Evolutionary conservation across 805 yeast species (phyloP).

Genomic region (Sungouiozyma ichnusensis): DNA sequence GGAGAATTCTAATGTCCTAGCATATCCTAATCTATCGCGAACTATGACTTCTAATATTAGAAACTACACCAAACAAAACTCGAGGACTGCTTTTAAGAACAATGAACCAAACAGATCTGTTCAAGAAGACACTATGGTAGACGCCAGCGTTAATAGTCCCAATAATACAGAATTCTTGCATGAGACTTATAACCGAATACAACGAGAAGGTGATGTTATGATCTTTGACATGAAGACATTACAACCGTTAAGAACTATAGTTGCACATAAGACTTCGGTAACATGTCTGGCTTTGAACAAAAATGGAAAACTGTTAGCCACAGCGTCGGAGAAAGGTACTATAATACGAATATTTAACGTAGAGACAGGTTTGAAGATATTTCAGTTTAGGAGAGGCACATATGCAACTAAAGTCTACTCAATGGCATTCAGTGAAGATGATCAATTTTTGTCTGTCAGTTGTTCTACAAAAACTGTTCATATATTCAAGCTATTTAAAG

Average conservation of each 20-base stretch:
- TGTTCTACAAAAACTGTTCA: slow-evolving; percentile 90
- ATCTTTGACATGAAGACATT: slow-evolving; percentile 51
- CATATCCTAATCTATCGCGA: slow-evolving; percentile 73
- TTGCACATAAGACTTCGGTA: slow-evolving; percentile 61
- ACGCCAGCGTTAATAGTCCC: no score
- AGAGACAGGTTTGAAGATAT: slow-evolving; percentile 49
- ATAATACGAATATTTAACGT: slow-evolving; percentile 60
- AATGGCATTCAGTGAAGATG: slow-evolving; percentile 61
- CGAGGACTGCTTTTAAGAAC: slow-evolving; percentile 6
- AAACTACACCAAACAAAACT: slow-evolving; percentile 24
- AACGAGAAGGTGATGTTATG: slow-evolving; percentile 64
- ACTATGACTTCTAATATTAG: slow-evolving; percentile 29
- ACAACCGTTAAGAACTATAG: slow-evolving; percentile 58
- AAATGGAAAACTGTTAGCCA: slow-evolving; percentile 59
- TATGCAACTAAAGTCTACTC: slow-evolving; percentile 76
- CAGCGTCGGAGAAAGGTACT: slow-evolving; percentile 72
- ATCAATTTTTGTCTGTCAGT: slow-evolving; percentile 66
- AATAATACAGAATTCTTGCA: background rate
- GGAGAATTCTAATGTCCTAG: slow-evolving; percentile 38
- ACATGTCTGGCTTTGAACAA: slow-evolving; percentile 53
- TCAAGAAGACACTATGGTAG: no score
- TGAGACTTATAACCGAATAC: slow-evolving; percentile 7
- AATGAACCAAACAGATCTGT: no score
- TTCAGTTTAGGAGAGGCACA: slow-evolving; percentile 67
- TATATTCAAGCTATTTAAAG: slow-evolving; percentile 55